Evolutionary conservation across 1,284 basidiomycete genomes (phyloP).

Genomic region (Austropuccinia psidii): DNA sequence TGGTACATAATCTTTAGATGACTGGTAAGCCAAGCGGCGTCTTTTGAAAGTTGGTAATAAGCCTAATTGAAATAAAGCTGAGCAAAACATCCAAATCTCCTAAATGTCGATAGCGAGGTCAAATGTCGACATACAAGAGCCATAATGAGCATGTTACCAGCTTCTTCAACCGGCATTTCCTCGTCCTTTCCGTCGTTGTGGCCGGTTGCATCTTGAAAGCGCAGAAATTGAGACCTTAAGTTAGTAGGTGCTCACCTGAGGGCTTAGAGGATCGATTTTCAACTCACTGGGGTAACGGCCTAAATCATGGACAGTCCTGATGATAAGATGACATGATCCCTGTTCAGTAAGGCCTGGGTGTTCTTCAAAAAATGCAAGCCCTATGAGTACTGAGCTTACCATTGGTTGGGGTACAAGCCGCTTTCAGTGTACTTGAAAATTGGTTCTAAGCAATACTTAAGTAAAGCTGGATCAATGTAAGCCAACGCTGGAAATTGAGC

Average conservation of each 20-base stretch:
- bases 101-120: neutral
- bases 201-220: constrained; percentile 38
- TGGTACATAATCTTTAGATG: constrained; percentile 45
- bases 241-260: neutral
- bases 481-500: constrained; percentile 46
- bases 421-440: constrained; percentile 46
- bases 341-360: too few species aligned
- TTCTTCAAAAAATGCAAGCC: neutral
- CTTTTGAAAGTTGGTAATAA: constrained; percentile 29
- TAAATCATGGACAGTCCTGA: constrained; percentile 47
- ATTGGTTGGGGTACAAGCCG: constrained; percentile 46
- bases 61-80: neutral
- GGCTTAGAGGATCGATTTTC: neutral
- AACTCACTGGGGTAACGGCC: constrained; percentile 44
- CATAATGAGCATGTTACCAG: constrained; percentile 37
- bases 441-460: constrained; percentile 44
- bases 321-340: neutral
- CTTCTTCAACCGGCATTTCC: constrained; percentile 37
- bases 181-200: constrained; percentile 44
- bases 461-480: constrained; percentile 44
- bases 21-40: constrained; percentile 40
- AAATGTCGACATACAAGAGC: constrained; percentile 17
- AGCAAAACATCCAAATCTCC: neutral
- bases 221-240: neutral
- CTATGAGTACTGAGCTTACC: neutral